Evolutionary conservation across 345 rosid genomes (phyloP), one percentile per base, ranked within the genome.

Genomic region (Populus euphratica): DNA sequence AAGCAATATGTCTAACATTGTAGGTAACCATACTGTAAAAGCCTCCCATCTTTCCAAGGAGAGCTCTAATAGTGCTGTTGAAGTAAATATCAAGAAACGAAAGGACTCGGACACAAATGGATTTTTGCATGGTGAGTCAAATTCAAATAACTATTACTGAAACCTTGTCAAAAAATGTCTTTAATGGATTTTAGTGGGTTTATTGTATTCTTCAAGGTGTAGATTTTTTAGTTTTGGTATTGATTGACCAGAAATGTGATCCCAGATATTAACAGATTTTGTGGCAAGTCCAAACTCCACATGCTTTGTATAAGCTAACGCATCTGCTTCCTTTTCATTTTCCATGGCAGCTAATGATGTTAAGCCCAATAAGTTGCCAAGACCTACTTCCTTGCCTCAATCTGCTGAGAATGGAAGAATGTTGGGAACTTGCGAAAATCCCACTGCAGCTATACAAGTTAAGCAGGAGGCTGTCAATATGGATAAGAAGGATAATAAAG

Each of bases 71-170:
- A 59, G 75, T 76, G 62, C 67, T 66, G 21, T 68, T 11, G 77
- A 65, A 69, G 78, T 74, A 38, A 67, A 25, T 50, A 77, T 79
- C 68, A 77, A 80, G 62, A 82, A 82, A 62, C 82, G 82, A 4
- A 82, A 82, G 73, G 78, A 82, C 56, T 77, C 1, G 49, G 80
- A 72, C 64, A 73, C 70, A 25, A 82, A 82, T 75, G 85, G 82
- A 73, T 68, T 25, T 76, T 27, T 82, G 41, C 79, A 68, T 76
- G 82, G 85, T 82, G 82, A 82, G 85, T 82, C 79, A 74, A 73
- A 72, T 75, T 66, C 67, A 47, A 47, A 47, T 47, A 47, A 47
- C 52, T 47, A 11, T 47, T 14, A 14, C 20, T 47, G 52, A 47
- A 47, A 47, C 52, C 52, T 47, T 14, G 52, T 47, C 52, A 47